Base-by-base conservation (phyloP, 1,284 basidiomycete genomes). In the Ceraceosorus guamensis region DNA sequence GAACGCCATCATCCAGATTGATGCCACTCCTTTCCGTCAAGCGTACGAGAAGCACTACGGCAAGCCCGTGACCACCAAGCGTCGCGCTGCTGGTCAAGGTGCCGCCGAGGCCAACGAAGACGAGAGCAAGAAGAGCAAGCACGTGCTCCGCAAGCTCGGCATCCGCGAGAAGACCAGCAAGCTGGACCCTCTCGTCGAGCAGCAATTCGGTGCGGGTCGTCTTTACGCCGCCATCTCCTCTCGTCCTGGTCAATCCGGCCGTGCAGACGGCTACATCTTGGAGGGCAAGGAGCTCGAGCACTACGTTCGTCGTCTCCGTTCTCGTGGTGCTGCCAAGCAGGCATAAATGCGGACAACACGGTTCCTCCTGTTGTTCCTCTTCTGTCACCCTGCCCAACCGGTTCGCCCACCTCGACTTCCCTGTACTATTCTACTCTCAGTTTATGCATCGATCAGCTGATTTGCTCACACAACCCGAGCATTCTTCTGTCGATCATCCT, bases 1-100 rank as follows among this genome's bases (percentile, higher is more conserved):
- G 70, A 63, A 64, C 47, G 70, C 70, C 62, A 66, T 75, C 52
- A 72, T 75, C 55, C 73, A 75, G 67, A 68, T 75, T 49, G 73
- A 75, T 50, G 73, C 73, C 35, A 75, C 71, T 18, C 73, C 73
- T 31, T 75, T 75, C 73, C 73, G 73, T 47, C 66, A 71, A 62
- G 70, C 71, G 32, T 75, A 73, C 67, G 73, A 75, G 70, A 75
- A 75, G 73, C 68, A 73, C 71, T 75, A 75, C 65, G 73, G 73
- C 50, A 63, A 71, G 61, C 70, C 73, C 51, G 71, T 75, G 55
- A 74, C 71, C 55, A 71, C 63, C 53, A 72, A 70, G 68, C 68
- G 70, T 46, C 70, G 73, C 59, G 66, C 63, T 35, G 65, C 68
- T 33, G 70, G 65, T 56, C 58, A 62, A 57, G 66, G 66, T 55